Evolutionary conservation across 305 asterid genomes (phyloP).

Genomic region (Fraxinus sp.): DNA sequence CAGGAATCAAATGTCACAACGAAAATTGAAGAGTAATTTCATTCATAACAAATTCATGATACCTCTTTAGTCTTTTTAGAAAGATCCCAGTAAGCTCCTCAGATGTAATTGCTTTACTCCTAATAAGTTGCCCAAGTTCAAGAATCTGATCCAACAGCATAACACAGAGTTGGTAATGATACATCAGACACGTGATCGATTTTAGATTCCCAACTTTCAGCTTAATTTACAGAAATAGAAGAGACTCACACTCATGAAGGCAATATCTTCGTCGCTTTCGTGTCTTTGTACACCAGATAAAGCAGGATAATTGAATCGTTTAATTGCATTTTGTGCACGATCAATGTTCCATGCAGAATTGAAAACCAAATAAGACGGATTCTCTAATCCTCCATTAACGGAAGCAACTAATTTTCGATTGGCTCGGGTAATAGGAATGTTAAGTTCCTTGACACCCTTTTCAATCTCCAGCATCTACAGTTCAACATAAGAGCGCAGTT

Average conservation of each 20-base stretch:
- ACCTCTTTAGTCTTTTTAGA: constrained; percentile 73
- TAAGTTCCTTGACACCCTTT: constrained; percentile 64
- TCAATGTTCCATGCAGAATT: constrained; percentile 49
- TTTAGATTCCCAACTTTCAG: background rate
- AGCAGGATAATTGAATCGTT: constrained; percentile 49
- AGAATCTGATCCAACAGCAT: constrained; percentile 53
- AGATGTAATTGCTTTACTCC: constrained; percentile 65
- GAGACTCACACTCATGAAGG: constrained; percentile 79
- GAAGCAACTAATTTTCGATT: constrained; percentile 69
- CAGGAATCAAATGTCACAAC: background rate
- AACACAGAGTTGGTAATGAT: constrained; percentile 3
- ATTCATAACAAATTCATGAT: background rate
- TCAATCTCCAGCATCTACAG: constrained; percentile 70
- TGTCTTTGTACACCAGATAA: constrained; percentile 52
- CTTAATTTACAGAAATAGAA: background rate
- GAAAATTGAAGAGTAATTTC: constrained; percentile 2
- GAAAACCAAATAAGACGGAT: constrained; percentile 69
- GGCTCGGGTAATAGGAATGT: constrained; percentile 57
- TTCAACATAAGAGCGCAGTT: constrained; percentile 4
- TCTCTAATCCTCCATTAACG: constrained; percentile 69
- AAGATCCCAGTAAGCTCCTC: constrained; percentile 67
- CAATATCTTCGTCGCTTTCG: constrained; percentile 64
- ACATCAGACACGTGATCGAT: background rate
- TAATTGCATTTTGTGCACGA: constrained; percentile 23
- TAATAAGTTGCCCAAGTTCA: constrained; percentile 75